phyloP scores from a whole-genome alignment of 768 basidiomycete genomes.

The Boletus tomentosulus region DNA sequence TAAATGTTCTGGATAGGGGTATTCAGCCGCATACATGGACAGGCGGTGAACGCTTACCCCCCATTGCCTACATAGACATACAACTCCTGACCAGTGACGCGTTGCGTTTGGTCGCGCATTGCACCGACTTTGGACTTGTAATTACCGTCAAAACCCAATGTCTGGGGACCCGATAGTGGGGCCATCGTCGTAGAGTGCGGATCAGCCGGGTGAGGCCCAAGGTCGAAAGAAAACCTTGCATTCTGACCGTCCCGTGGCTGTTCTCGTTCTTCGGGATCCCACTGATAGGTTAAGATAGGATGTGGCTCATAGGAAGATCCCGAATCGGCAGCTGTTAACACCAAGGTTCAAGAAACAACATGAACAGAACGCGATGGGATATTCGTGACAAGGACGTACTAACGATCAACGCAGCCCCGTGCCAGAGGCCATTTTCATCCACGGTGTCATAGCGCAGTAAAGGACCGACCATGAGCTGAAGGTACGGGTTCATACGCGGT shows the following conservation, averaged over 20 bases:
- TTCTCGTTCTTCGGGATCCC: constrained; percentile 55
- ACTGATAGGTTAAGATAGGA: constrained; percentile 65
- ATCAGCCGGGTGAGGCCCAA: constrained; percentile 73
- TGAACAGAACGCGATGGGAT: constrained; percentile 1
- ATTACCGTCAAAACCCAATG: constrained; percentile 1
- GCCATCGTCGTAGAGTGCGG: constrained; percentile 50
- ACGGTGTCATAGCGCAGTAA: constrained; percentile 88
- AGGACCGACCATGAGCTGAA: constrained; percentile 91
- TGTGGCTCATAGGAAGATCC: constrained; percentile 75
- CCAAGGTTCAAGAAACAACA: neutral
- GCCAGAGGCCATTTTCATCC: constrained; percentile 74
- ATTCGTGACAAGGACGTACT: constrained; percentile 49
- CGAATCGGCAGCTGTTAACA: constrained; percentile 59
- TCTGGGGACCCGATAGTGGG: constrained; percentile 9
- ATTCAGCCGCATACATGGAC: neutral
- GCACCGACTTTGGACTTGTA: constrained; percentile 17
- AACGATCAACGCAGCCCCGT: constrained; percentile 85
- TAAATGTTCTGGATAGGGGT: constrained; percentile 57
- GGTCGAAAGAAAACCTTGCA: constrained; percentile 43
- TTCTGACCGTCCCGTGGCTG: constrained; percentile 14
- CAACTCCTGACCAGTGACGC: constrained; percentile 62
- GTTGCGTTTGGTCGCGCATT: constrained; percentile 35
- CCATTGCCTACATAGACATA: constrained; percentile 59
- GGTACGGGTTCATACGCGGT: constrained; percentile 72
- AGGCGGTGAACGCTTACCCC: constrained; percentile 39